Evolutionary conservation across 345 rosid genomes (phyloP).

Genomic region (Orychophragmus violaceus): DNA sequence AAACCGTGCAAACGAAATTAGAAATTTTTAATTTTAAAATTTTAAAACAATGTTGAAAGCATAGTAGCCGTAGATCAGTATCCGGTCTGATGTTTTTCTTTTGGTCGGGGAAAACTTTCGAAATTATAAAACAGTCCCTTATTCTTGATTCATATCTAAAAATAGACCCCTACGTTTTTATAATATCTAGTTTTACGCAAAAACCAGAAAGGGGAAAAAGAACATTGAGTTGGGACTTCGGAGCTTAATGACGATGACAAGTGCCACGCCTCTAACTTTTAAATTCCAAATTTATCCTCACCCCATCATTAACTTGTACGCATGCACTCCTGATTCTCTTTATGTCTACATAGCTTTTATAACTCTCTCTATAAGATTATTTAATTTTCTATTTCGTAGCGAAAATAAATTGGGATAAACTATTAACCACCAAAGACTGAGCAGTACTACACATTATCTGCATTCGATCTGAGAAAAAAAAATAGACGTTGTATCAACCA

Average conservation of each 20-base stretch:
- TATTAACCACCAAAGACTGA: background rate
- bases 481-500: background rate
- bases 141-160: background rate
- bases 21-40: background rate
- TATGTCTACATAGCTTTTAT: background rate
- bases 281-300: background rate
- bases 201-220: background rate
- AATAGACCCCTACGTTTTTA: background rate
- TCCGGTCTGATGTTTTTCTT: slow-evolving; percentile 19
- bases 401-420: background rate
- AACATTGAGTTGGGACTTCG: background rate
- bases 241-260: slow-evolving; percentile 16
- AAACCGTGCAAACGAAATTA: slow-evolving; percentile 19
- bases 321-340: background rate
- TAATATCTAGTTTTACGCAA: background rate
- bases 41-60: background rate
- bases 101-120: slow-evolving; percentile 17
- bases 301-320: background rate
- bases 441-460: too few species aligned
- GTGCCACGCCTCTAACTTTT: background rate
- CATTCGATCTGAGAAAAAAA: too few species aligned
- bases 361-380: background rate
- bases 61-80: slow-evolving; percentile 13
- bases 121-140: slow-evolving; percentile 6
- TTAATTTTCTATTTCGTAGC: background rate